phyloP scores from a whole-genome alignment of 2,329 filamentous ascomycete genomes.

The Chaetomiaceae sp. region DNA sequence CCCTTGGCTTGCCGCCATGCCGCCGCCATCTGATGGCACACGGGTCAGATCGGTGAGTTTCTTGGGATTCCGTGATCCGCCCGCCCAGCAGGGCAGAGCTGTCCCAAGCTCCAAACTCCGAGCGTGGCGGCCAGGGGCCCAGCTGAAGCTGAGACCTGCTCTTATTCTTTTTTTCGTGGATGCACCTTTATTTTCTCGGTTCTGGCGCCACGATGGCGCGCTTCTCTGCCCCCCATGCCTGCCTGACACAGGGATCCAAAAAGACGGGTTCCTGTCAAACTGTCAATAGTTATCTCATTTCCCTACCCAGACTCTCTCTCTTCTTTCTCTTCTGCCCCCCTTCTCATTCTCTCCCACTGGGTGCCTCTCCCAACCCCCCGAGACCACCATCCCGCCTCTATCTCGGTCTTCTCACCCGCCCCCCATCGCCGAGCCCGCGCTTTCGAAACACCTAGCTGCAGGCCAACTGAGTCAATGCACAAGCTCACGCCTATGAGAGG shows the following conservation, averaged over 20 bases:
- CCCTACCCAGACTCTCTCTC: not conserved
- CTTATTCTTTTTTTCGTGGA: too few relatives aligned
- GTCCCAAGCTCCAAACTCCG: too few relatives aligned
- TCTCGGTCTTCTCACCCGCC: too few relatives aligned
- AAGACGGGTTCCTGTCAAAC: not conserved
- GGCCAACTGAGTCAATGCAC: not conserved
- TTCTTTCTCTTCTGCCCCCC: not conserved
- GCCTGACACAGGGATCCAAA: not conserved
- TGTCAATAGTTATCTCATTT: not conserved
- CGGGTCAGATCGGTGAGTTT: not conserved
- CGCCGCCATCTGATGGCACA: not conserved
- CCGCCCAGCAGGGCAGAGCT: too few relatives aligned
- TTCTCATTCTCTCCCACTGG: not conserved
- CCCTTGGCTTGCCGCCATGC: too few relatives aligned
- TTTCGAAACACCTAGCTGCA: not conserved
- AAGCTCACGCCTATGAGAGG: not conserved
- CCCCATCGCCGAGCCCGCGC: not conserved
- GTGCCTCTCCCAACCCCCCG: too few relatives aligned
- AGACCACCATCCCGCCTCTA: too few relatives aligned
- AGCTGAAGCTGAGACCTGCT: not conserved
- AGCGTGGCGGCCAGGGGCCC: not conserved
- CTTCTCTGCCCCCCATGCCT: not conserved
- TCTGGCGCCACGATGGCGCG: too few relatives aligned
- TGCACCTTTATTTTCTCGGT: too few relatives aligned
- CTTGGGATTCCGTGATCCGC: too few relatives aligned